These are phyloP conservation scores for Drechslerella dactyloides DNA, from an alignment of 2,329 filamentous ascomycete genomes.

Conservation along the genomic window DNA sequence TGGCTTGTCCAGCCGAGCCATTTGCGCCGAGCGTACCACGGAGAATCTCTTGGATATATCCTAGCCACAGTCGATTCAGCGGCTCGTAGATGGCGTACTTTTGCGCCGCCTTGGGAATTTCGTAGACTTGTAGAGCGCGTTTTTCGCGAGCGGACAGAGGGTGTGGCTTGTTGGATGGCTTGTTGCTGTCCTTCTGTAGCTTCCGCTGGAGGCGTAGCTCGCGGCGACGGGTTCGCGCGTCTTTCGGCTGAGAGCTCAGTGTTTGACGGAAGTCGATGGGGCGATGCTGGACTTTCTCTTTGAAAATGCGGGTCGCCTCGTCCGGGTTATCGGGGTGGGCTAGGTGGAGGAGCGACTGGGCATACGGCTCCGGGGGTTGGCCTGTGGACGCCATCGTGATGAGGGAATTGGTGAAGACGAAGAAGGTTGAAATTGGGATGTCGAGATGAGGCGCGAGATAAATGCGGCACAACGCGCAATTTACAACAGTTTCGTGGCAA, in stretches of 20 bases:
- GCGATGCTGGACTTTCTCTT: slow-evolving; percentile 66
- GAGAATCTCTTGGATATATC: slow-evolving; percentile 82
- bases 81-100: slow-evolving; percentile 79
- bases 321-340: slow-evolving; percentile 78
- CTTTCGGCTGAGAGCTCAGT: slow-evolving; percentile 60
- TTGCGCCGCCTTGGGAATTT: slow-evolving; percentile 71
- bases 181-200: slow-evolving; percentile 57
- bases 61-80: slow-evolving; percentile 78
- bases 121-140: slow-evolving; percentile 73
- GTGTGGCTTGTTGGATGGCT: slow-evolving; percentile 62
- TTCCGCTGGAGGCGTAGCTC: slow-evolving; percentile 62
- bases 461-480: not conserved
- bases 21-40: slow-evolving; percentile 63
- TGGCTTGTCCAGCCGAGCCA: slow-evolving; percentile 64
- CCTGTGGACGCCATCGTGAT: slow-evolving; percentile 27
- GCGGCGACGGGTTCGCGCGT: slow-evolving; percentile 64
- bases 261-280: slow-evolving; percentile 61
- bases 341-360: slow-evolving; percentile 72
- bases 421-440: not conserved
- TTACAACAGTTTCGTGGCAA: no score
- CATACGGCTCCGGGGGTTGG: slow-evolving; percentile 58
- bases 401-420: not conserved
- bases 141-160: slow-evolving; percentile 83
- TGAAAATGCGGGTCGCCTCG: slow-evolving; percentile 62
- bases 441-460: no score